Evolutionary conservation across 331 rosid genomes (phyloP).

Genomic region (Malus hybrid): DNA sequence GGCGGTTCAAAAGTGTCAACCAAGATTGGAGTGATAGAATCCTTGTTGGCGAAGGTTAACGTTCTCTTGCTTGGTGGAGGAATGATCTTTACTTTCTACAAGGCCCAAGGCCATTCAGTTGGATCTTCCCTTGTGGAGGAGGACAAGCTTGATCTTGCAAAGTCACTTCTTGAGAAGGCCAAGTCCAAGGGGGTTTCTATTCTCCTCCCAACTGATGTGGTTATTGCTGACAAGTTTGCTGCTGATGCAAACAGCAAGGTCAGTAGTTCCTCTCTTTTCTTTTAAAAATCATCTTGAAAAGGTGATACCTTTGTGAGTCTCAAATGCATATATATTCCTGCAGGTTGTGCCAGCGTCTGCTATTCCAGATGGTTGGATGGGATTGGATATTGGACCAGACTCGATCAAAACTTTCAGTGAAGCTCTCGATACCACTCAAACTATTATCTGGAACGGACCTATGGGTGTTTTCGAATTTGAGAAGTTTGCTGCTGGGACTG

Average conservation of each 20-base stretch:
- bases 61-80: conserved; percentile 85
- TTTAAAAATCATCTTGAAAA: background rate
- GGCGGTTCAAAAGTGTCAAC: conserved; percentile 94
- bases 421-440: conserved; percentile 65
- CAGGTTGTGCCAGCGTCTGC: conserved; percentile 74
- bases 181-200: conserved; percentile 80
- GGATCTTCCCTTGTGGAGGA: conserved; percentile 93
- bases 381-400: conserved; percentile 94
- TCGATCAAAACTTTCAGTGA: conserved; percentile 64
- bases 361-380: conserved; percentile 97
- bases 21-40: conserved; percentile 91
- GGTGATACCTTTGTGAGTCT: background rate
- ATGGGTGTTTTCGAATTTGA: conserved; percentile 97
- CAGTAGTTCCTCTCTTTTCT: background rate
- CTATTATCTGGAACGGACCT: conserved; percentile 95
- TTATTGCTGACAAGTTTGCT: conserved; percentile 80
- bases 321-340: conserved; percentile 2
- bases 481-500: conserved; percentile 82
- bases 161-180: conserved; percentile 69
- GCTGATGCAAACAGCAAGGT: conserved; percentile 92
- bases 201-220: conserved; percentile 86
- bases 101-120: conserved; percentile 77
- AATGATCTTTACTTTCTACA: conserved; percentile 92
- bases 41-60: conserved; percentile 76
- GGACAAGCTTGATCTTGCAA: conserved; percentile 79